Percentiles rank a stretch among this genome's conserved stretches.
phyloP scores from a whole-genome alignment of 164 flowering plant genomes.

The Annona cherimola region DNA sequence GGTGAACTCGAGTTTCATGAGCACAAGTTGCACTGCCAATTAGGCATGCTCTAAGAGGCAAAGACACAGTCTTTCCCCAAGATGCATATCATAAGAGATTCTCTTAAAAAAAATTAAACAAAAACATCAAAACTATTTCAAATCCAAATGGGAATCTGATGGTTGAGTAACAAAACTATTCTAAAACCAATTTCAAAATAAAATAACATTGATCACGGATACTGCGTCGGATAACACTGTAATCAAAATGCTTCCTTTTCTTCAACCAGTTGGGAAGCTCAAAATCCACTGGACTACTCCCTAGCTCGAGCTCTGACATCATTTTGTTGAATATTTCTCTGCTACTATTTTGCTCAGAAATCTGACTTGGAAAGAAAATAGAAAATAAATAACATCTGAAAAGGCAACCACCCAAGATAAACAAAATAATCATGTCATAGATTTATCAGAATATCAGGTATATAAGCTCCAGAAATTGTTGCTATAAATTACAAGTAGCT shows the following conservation, averaged over 20 bases:
- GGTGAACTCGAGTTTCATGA: too few species aligned
- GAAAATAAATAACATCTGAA: not conserved
- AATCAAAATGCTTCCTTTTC: constrained; percentile 7
- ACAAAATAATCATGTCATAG: not conserved
- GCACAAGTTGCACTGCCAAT: too few species aligned
- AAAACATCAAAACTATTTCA: not conserved
- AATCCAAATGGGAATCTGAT: not conserved
- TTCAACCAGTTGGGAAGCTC: constrained; percentile 11
- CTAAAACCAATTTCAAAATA: not conserved
- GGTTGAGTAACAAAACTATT: too few species aligned
- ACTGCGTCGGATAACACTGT: constrained; percentile 13
- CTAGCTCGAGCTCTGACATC: constrained; percentile 8
- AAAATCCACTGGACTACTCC: constrained; percentile 9
- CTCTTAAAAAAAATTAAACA: not conserved
- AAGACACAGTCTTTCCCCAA: too few species aligned
- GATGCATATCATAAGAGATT: too few species aligned
- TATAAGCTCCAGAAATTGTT: not conserved
- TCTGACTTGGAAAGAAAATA: not conserved
- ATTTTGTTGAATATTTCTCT: constrained; percentile 5
- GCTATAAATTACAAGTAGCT: not conserved
- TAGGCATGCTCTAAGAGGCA: too few species aligned
- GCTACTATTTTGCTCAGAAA: not conserved
- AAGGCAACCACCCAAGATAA: not conserved
- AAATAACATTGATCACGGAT: not conserved
- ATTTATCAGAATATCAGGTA: not conserved